Evolutionary conservation across 179 eudicot genomes (phyloP), one percentile per base, ranked within the genome.

Genomic region (Drosera spatulata): DNA sequence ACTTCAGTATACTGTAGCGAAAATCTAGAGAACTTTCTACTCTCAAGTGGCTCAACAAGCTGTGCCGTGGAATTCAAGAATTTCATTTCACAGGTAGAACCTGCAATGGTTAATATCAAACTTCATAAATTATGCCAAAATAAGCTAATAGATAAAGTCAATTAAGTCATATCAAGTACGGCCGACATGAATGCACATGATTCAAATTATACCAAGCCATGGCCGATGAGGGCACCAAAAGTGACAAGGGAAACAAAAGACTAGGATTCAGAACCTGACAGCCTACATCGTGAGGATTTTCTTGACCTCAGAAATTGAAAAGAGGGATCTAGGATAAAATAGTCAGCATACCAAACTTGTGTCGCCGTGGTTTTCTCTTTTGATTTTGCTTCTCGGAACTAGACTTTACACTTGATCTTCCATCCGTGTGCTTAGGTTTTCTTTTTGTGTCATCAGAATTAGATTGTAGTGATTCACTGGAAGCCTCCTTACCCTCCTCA

Each of bases 31-130:
- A 90, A 90, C 55, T 87, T 87, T 69, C 77, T 75, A 73, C 79
- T 85, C 75, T 82, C 91, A 65, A 79, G 56, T 63, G 97, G 97
- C 75, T 89, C 97, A 22, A 89, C 88, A 33, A 86, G 91, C 63
- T 79, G 78, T 53, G 88, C 71, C 37, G 84, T 77, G 63, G 91
- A 71, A 58, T 89, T 84, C 77, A 80, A 67, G 61, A 89, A 56
- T 69, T 86, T 84, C 91, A 86, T 75, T 63, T 80, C 88, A 80
- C 97, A 89, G 8, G 76, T n/a, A 12, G 80, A 73, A 79, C 87
- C 96, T 88, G 88, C 71, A 75, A 7, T 59, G 66, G 54, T 39
- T n/a, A 37, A 53, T 45, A 44, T 50, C 53, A 50, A 4, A 50
- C 13, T n/a, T 50, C 53, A 50, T 22, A 22, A 22, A 22, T 22